Conservation (phyloP, 768 basidiomycete genomes). For the Rhizopogon roseolus region DNA sequence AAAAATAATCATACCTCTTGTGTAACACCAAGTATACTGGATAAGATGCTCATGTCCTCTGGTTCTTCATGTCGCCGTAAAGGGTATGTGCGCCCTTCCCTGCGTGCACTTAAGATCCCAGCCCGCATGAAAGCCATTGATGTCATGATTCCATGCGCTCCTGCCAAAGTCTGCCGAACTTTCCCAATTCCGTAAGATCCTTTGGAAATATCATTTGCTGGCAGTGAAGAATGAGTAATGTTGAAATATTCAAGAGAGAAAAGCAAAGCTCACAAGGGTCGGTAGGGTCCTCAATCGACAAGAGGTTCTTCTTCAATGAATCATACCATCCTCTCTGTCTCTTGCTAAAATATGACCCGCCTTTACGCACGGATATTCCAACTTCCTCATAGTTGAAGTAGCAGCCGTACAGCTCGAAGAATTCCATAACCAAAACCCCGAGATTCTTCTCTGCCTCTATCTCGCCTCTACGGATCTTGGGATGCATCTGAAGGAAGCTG, state of each 20-base stretch:
- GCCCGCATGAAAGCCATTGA: slow-evolving; percentile 64
- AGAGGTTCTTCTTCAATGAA: slow-evolving; percentile 45
- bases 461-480: slow-evolving; percentile 84
- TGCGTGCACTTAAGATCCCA: slow-evolving; percentile 54
- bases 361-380: slow-evolving; percentile 83
- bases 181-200: slow-evolving; percentile 82
- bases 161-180: slow-evolving; percentile 80
- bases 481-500: slow-evolving; percentile 96
- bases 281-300: slow-evolving; percentile 93
- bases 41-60: slow-evolving; percentile 74
- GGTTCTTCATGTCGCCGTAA: slow-evolving; percentile 42
- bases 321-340: slow-evolving; percentile 77
- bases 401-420: slow-evolving; percentile 92
- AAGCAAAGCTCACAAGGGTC: slow-evolving; percentile 64
- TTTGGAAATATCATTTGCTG: slow-evolving; percentile 90
- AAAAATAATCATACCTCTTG: slow-evolving; percentile 53
- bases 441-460: slow-evolving; percentile 86
- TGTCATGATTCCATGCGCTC: slow-evolving; percentile 76
- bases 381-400: slow-evolving; percentile 90
- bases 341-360: slow-evolving; percentile 89
- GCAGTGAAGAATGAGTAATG: neutral
- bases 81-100: slow-evolving; percentile 41
- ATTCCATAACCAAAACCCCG: slow-evolving; percentile 93
- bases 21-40: slow-evolving; percentile 76
- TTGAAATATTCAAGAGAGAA: neutral